A percentile compares a stretch with the other conserved stretches of the same genome.
Conservation (phyloP, 331 rosid species). For the Erythrophleum ivorense region DNA sequence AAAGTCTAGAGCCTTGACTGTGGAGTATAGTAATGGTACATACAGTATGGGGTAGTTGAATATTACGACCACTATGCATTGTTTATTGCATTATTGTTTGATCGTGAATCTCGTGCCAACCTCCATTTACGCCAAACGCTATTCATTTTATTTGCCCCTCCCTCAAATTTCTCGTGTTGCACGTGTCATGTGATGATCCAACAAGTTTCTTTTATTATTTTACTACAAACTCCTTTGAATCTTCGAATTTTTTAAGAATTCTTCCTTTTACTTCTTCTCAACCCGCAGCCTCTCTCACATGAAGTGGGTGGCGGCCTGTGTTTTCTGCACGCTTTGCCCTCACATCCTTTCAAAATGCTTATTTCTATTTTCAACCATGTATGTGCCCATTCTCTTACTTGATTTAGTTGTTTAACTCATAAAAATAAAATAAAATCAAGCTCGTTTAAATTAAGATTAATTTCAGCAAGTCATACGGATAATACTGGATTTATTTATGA, state of each 20-base stretch:
- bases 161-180: not conserved
- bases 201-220: not conserved
- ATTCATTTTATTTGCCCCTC: no score
- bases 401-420: not conserved
- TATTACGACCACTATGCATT: no score
- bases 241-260: not conserved
- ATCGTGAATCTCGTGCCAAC: slow-evolving; percentile 14
- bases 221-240: not conserved
- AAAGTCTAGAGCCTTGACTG: no score
- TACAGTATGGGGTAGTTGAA: no score
- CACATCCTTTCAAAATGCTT: not conserved
- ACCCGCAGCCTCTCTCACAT: not conserved
- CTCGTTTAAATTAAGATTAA: no score
- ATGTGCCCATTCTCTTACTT: not conserved
- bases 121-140: not conserved
- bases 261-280: not conserved
- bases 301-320: not conserved
- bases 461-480: not conserved
- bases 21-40: no score
- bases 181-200: not conserved
- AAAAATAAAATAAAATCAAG: not conserved
- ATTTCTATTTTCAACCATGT: not conserved
- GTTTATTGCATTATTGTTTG: not conserved
- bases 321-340: not conserved
- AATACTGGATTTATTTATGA: not conserved